Base-by-base conservation (phyloP, 768 basidiomycete genomes). In the Candolleomyces aberdarensis region DNA sequence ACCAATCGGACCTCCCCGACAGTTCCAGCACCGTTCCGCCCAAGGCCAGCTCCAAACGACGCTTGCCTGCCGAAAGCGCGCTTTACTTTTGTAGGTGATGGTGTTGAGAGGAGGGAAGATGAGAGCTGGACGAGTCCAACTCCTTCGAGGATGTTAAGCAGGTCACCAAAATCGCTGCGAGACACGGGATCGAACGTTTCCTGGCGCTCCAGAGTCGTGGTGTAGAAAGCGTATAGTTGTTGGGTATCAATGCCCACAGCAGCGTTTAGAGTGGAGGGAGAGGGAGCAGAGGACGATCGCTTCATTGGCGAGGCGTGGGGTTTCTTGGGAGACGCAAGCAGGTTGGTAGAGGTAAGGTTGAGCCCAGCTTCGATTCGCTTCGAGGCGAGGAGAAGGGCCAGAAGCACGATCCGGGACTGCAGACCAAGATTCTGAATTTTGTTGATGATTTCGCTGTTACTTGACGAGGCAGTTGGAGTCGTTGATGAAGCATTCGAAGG, bases 141-240 rank as follows among this genome's bases (percentile, higher is more conserved):
- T 3, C 88, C 89, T 72, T 94, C 92, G 41, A 94, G 74, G 52
- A 93, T 75, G 26, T 83, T 81, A 0, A 89, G 67, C 3, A 94
- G 77, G 64, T 94, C 92, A 0, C 79, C 76, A 64, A 94, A 92
- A 66, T 93, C 91, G 69, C 83, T 89, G 9, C 89, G 80, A 10
- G 87, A 89, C 1, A 88, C 89, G 3, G 88, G 78, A 3, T 81
- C 74, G 62, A 91, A 87, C 5, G 83, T 76, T 20, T 83, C 83
- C 11, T 80, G 76, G 39, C 88, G 82, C 15, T 77, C 76, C 9
- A 94, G 81, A 51, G 90, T 73, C 2, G 77, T 68, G 41, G 74
- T 70, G 65, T 94, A 93, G 70, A 86, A 91, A 0, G 80, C 67
- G 60, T 92, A 83, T 19, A 94, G 75, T 19, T 85, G 83, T 10